phyloP scores from a whole-genome alignment of 257 asterid genomes.

The Lavandula angustifolia region DNA sequence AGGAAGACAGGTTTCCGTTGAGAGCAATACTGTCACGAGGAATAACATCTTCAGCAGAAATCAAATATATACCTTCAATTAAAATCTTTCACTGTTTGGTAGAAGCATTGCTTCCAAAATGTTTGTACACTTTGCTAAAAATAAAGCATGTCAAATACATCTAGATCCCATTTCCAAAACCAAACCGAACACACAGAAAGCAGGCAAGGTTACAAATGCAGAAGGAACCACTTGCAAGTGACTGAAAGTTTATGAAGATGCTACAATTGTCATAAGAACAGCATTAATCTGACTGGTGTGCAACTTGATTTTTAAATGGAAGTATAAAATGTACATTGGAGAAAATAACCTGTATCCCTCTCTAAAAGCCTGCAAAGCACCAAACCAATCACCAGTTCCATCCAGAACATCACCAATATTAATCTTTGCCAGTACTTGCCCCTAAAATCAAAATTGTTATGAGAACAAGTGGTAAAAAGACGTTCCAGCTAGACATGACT shows the following conservation, averaged over 20 bases:
- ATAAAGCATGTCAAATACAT: slow-evolving; percentile 18
- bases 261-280: slow-evolving; percentile 14
- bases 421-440: slow-evolving; percentile 85
- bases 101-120: neutral
- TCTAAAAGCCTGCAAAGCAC: slow-evolving; percentile 70
- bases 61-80: slow-evolving; percentile 18
- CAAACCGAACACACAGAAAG: slow-evolving; percentile 6
- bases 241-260: slow-evolving; percentile 2
- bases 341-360: slow-evolving; percentile 75
- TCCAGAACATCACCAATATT: slow-evolving; percentile 81
- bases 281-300: slow-evolving; percentile 3
- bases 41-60: slow-evolving; percentile 31
- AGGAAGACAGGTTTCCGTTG: slow-evolving; percentile 53
- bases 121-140: neutral
- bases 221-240: slow-evolving; percentile 13
- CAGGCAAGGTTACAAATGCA: slow-evolving; percentile 1
- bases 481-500: slow-evolving; percentile 10
- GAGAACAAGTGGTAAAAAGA: slow-evolving; percentile 22
- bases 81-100: slow-evolving; percentile 3
- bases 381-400: slow-evolving; percentile 63
- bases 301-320: slow-evolving; percentile 13
- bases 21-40: slow-evolving; percentile 64
- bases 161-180: slow-evolving; percentile 10
- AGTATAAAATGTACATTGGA: slow-evolving; percentile 17
- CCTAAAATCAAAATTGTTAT: slow-evolving; percentile 53